Base-by-base conservation (phyloP, 805 yeast genomes). In the Schwanniomyces sp. region DNA sequence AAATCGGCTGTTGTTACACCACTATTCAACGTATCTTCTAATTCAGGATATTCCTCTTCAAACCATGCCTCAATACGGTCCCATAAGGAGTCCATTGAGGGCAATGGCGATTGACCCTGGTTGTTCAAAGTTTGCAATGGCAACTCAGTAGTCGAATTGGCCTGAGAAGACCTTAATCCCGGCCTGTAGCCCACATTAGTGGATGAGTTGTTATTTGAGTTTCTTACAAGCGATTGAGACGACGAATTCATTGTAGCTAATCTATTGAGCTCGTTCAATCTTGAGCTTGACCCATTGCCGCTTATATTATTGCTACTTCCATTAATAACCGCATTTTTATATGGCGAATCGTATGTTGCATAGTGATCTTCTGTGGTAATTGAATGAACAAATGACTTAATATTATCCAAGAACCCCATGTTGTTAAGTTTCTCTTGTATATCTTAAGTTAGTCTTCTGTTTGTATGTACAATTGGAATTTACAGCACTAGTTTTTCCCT, bases 281-380 rank as follows among this genome's bases (percentile, higher is more conserved):
- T 56, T n/a, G 72, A 58, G 18, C 61, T 54, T 2, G 68, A 58
- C 16, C 53, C 55, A 53, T 60, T 54, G 46, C 55, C 56, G 24
- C 55, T 57, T 9, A 51, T 49, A 5, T 47, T 41, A 39, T 46
- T 48, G 24, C 34, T 39, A 30, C 50, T 43, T 24, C 46, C 44
- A 24, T 45, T 52, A 16, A 50, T 58, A 18, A 56, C 56, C 8
- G 66, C 55, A 44, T 60, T 58, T 43, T 56, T 61, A 45, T 63
- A 63, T 3, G 70, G 67, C 14, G 69, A 68, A 10, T 74, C 81
- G 50, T 76, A 80, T 36, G 79, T 74, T 18, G 85, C 85, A 57
- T 80, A 80, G 57, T 80, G 85, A 53, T 80, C 85, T 7, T 75
- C 77, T 3, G 85, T 80, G 7, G 84, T 80, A 36, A 80, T 72